Base-by-base conservation (phyloP, 2,329 filamentous ascomycete species). In the Clarireedia monteithiana region DNA sequence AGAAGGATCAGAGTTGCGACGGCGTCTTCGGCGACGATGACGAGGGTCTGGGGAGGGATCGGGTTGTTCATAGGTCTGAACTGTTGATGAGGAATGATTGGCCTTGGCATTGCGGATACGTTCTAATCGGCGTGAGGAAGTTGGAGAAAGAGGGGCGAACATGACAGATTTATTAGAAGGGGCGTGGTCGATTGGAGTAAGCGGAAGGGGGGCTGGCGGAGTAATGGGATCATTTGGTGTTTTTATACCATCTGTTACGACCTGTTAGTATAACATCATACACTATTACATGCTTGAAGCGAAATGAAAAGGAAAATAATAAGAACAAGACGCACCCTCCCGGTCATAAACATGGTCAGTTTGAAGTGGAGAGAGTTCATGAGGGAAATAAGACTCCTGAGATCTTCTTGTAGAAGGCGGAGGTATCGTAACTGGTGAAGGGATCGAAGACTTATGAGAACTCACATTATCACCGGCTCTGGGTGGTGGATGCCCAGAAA, bases 381-480 rank as follows among this genome's bases (percentile, higher is more conserved):
- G 63, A 58, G 63, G 62, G 46, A 66, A 65, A 60, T 63, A 65
- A 44, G 45, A 54, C 20, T 49, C 34, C 45, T 54, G 63, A 61
- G n/a, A 53, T 42, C 44, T 46, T 42, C 52, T 54, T 42, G 58
- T 50, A 27, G 53, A 50, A 48, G 54, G 36, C 24, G 56, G 42
- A 51, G 50, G 48, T 48, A 46, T 54, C 26, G 50, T 55, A 47
- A 50, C 38, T 57, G 55, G 48, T 50, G 55, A 51, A 50, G 59
- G 55, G 57, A 17, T 51, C 50, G 56, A 55, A 63, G 56, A 60
- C 55, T 59, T 52, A 58, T 55, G 55, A 63, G 59, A 55, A 69
- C 67, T 69, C 67, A 69, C 67, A 68, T 69, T 67, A 52, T 67
- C 63, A 64, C 63, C 65, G 48, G 58, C 48, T 57, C 60, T 61